A percentile compares a stretch with the other conserved stretches of the same genome.
Conservation (phyloP, 805 yeast genomes). For the Saturnispora sanitii region DNA sequence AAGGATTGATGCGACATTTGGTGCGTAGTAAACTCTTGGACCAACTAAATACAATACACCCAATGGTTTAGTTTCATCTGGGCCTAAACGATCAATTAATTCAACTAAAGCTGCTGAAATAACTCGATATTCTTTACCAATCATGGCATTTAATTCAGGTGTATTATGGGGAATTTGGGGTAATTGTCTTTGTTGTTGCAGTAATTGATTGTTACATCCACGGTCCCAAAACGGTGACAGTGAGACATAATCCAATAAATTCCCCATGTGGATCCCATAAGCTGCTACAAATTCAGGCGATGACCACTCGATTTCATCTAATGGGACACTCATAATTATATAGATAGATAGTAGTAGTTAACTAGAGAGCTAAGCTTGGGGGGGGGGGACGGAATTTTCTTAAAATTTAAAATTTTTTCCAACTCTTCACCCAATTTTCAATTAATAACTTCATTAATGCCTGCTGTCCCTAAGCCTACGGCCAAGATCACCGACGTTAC, state of each 20-base stretch:
- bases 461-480: conserved; percentile 42
- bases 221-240: conserved; percentile 94
- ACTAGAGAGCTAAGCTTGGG: too few species aligned
- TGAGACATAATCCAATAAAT: conserved; percentile 86
- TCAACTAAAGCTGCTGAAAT: neutral
- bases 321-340: too few species aligned
- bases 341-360: too few species aligned
- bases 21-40: conserved; percentile 5
- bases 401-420: too few species aligned
- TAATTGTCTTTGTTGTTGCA: conserved; percentile 92
- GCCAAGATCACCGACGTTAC: conserved; percentile 54
- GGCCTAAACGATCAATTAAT: neutral
- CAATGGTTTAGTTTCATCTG: neutral
- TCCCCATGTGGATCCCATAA: conserved; percentile 77
- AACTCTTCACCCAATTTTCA: neutral
- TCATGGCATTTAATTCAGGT: conserved; percentile 60
- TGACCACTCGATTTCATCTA: conserved; percentile 91
- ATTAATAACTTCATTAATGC: neutral
- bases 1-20: neutral
- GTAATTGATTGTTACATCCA: conserved; percentile 85
- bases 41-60: conserved; percentile 1
- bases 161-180: conserved; percentile 33
- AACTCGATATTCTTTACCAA: conserved; percentile 77
- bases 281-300: conserved; percentile 96
- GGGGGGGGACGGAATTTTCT: too few species aligned